Base-by-base conservation (phyloP, 768 basidiomycete genomes). In the Mycena sanguinolenta region DNA sequence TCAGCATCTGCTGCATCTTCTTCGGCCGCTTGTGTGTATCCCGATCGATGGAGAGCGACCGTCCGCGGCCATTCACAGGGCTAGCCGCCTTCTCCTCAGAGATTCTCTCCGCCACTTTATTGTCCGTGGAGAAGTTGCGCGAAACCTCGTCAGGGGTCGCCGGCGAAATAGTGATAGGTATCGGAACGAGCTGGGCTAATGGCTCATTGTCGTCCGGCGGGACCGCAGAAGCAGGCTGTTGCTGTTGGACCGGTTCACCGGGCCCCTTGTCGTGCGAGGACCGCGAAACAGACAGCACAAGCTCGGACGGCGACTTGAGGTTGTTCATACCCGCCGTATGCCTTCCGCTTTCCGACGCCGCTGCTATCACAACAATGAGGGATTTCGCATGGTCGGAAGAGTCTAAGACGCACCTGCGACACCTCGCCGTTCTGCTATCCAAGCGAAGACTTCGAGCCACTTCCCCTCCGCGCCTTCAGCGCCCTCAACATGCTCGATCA, bases 381-480 rank as follows among this genome's bases (percentile, higher is more conserved):
- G 9, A 39, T 14, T 42, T 9, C 23, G 28, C 3, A 1, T 19
- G 6, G 28, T n/a, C n/a, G 9, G 16, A 44, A 3, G 9, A 27
- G 4, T 1, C 5, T 17, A 34, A 25, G 10, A 67, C 69, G 53
- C 74, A 54, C 74, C 73, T 12, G 77, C 71, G 54, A 74, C 46
- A 32, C 82, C 79, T 53, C 78, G 85, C 74, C 85, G 83, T 65
- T 91, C 91, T 0, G 95, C 91, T 76, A 96, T 91, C 93, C 94
- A 98, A 6, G 88, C 82, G 78, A 97, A 97, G 10, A 95, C 86
- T 30, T 95, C 95, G 19, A 95, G 83, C 89, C 95, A 96, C 65
- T 89, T 91, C 21, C 83, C 81, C 70, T 93, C 91, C 0, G 96
- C 96, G 46, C 90, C 89, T 74, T 97, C 95, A 0, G 95, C 87